Base-by-base conservation (phyloP, 768 basidiomycete genomes). In the Suillus hirtellus region DNA sequence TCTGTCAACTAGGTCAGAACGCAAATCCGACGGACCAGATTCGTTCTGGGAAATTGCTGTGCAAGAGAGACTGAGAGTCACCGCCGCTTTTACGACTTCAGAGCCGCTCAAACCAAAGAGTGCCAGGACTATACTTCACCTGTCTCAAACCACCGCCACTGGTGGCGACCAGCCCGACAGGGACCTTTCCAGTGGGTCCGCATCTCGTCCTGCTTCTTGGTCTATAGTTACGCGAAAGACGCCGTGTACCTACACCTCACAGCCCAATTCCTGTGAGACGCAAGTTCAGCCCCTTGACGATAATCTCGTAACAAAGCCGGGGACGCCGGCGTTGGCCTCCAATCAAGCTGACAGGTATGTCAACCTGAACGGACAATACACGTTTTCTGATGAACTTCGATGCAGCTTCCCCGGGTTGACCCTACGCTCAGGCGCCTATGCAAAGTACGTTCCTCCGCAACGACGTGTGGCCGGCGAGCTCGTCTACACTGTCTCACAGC, bases 371-470 rank as follows among this genome's bases (percentile, higher is more conserved):
- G 3, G 24, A 52, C 31, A 3, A 31, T 31, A 10, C 6, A 19
- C 5, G 11, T 12, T n/a, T 5, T 34, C 19, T 53, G 31, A 34
- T 19, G 11, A 42, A 31, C 3, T 11, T 58, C 19, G 38, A 42
- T 43, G 17, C 27, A 42, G 56, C 17, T 42, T 58, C 10, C 24
- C 38, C 6, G 40, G 24, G 2, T 42, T 42, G 40, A 42, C 17
- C 24, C 3, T 40, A 42, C 38, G 27, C 11, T 42, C 56, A 0
- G 15, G 38, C 21, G 10, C 40, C 10, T 38, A 56, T 27, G 55
- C 37, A 9, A 56, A 38, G 15, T 56, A 56, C 21, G 37, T 56
- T 56, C 55, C 55, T 27, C 24, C 56, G 40, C 38, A 58, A 27
- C 35, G n/a, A 1, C 56, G 17, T 42, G 40, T 58, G 24, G 38